phyloP scores from a whole-genome alignment of 2,329 filamentous ascomycete genomes.

The Taxawa tesnikishii region DNA sequence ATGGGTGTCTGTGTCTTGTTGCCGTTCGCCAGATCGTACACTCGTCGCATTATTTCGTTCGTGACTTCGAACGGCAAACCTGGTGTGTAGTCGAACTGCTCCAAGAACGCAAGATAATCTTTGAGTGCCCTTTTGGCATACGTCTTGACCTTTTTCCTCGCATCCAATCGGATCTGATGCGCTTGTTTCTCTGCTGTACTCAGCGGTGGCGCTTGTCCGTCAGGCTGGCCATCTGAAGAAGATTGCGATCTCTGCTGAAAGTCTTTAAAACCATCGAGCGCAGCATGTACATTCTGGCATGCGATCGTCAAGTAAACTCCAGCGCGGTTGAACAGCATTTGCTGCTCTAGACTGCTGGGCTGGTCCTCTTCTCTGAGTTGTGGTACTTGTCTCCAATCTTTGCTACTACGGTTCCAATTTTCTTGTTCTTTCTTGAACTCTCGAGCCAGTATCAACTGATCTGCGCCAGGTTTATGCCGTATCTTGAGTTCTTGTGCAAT shows the following conservation, averaged over 20 bases:
- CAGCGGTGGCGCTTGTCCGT: constrained; percentile 3
- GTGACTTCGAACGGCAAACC: constrained; percentile 49
- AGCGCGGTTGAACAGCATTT: constrained; percentile 65
- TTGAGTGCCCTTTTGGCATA: constrained; percentile 65
- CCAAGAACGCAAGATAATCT: constrained; percentile 62
- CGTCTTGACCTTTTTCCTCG: constrained; percentile 56
- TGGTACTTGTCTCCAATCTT: constrained; percentile 36
- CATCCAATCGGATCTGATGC: constrained; percentile 35
- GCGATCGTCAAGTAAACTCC: constrained; percentile 61
- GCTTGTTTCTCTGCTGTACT: constrained; percentile 15
- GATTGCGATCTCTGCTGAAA: constrained; percentile 18
- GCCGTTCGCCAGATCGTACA: constrained; percentile 43
- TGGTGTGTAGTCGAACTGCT: constrained; percentile 67
- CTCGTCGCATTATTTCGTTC: constrained; percentile 44
- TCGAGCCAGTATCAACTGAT: constrained; percentile 41
- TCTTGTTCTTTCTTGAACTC: constrained; percentile 25
- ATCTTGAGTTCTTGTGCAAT: constrained; percentile 30
- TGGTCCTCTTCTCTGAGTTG: constrained; percentile 52
- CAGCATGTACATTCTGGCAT: constrained; percentile 48
- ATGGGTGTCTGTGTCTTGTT: constrained; percentile 18
- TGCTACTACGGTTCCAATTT: constrained; percentile 24
- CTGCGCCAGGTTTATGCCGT: constrained; percentile 34
- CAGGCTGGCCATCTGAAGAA: background rate
- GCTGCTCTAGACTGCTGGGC: constrained; percentile 61
- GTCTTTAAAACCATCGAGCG: constrained; percentile 37